A percentile compares a stretch with the other conserved stretches of the same genome.
Conservation (phyloP, 2,329 filamentous ascomycete species). For the Cucurbitaria berberidis region DNA sequence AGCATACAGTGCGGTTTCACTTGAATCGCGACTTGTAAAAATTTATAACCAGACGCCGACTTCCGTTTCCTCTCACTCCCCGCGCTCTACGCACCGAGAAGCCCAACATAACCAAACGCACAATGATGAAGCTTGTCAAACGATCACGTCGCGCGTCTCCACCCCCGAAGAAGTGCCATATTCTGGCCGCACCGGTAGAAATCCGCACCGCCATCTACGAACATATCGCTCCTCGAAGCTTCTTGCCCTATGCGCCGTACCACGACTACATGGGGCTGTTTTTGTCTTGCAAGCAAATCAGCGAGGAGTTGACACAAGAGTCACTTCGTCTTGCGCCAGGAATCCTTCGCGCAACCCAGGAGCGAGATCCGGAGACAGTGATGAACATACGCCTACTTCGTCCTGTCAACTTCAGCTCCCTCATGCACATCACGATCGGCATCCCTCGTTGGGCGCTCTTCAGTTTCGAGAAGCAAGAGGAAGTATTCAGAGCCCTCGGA, state of each 20-base stretch:
- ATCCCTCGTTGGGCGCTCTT: slow-evolving; percentile 4
- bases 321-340: neutral
- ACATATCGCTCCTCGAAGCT: neutral
- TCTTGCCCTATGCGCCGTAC: neutral
- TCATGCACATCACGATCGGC: slow-evolving; percentile 5
- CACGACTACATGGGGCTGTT: neutral
- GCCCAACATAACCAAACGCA: neutral
- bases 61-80: neutral
- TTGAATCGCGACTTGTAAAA: too few species aligned
- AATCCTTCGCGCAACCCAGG: neutral
- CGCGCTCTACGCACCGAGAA: neutral
- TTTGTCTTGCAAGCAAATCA: slow-evolving; percentile 9
- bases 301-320: slow-evolving; percentile 5
- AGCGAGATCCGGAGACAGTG: neutral
- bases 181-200: slow-evolving; percentile 1
- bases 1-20: too few species aligned
- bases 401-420: neutral
- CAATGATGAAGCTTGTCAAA: neutral
- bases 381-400: slow-evolving; percentile 1
- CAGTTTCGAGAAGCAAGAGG: neutral
- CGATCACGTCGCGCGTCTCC: neutral
- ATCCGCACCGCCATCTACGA: slow-evolving; percentile 2
- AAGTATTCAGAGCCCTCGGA: neutral
- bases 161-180: neutral
- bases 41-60: too few species aligned